Evolutionary conservation across 139 green algal species (phyloP), one percentile per base, ranked within the genome.

Genomic region (Zygnema circumcarinatum): DNA sequence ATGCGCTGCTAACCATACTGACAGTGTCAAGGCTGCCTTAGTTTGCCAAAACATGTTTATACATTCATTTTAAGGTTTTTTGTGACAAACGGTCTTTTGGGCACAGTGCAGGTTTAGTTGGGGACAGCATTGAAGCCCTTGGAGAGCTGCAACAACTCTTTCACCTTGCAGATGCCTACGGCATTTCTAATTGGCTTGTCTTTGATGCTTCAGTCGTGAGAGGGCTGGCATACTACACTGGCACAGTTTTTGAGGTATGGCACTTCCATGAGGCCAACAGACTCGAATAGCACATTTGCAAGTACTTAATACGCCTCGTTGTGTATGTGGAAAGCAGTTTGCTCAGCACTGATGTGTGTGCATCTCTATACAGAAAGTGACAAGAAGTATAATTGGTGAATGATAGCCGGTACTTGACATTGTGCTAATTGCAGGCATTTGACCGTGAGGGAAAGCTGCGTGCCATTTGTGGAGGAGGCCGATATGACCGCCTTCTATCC

Each of bases 191-290:
- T 76, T 99, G 95, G 95, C 93, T 99, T 32, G 87, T 95, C 36
- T 98, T 98, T 92, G 97, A 99, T 80, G 93, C 96, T 20, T 95
- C 89, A 67, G 94, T 98, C 0, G 96, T 99, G 62, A 91, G 97
- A 36, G 97, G 97, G 25, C 94, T 99, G 67, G 96, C 97, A 0
- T 99, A 99, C 93, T 99, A 99, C 94, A 99, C 96, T 81, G 95
- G 96, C 94, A 85, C 84, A 1, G 92, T 94, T 33, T 94, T 94
- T 88, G 89, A 94, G 88, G 85, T 90, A 40, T 0, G 1, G 33
- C 22, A 1, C 1, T 1, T 81, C 74, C 32, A 38, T 2, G 20
- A 32, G 16, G 31, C 36, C 74, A 72, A 29, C 29, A 29, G 29
- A 72, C 56, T 35, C 56, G 56, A 29, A 72, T 72, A 35, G n/a